Evolutionary conservation across 23 red algal species (phyloP), one percentile per base, ranked within the genome.

Genomic region (Porphyridium purpureum): DNA sequence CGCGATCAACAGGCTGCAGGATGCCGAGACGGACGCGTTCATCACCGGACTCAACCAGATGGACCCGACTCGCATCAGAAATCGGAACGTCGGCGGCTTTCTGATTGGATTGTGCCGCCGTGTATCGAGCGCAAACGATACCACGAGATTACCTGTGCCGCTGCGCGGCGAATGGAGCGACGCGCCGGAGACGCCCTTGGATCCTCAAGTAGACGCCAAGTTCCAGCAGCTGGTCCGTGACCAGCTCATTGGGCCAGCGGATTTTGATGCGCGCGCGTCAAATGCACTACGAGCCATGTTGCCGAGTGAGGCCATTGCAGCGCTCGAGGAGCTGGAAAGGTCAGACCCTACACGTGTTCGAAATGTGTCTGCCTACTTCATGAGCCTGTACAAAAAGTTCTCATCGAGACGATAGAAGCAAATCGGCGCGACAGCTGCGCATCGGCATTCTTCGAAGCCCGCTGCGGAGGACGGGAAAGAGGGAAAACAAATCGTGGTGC

Each of bases 351-450:
- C 61, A 11, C 63, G 75, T 24, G 75, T 82, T 8, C 53, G 75
- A 5, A 82, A 82, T 35, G 52, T 60, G 75, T 70, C 63, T 40
- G 75, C 75, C 1, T 82, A 82, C 55, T 63, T 82, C 7, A 82
- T 82, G 75, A 64, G 75, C 20, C 57, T 82, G 29, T 67, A 55
- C 57, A 67, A 68, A 44, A 82, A 82, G 64, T 82, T 69, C n/a
- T n/a, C n/a, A n/a, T n/a, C n/a, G n/a, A n/a, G n/a, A n/a, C n/a
- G n/a, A n/a, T n/a, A n/a, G n/a, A n/a, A n/a, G n/a, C n/a, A n/a
- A n/a, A n/a, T n/a, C n/a, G n/a, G n/a, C n/a, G n/a, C n/a, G n/a
- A n/a, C n/a, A n/a, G n/a, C n/a, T n/a, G n/a, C n/a, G n/a, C n/a
- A n/a, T n/a, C n/a, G n/a, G n/a, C n/a, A n/a, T n/a, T n/a, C n/a